These are phyloP conservation scores for Ceratocystiopsis brevicomis DNA, from an alignment of 2,329 filamentous ascomycete species.

Conservation along the genomic window DNA sequence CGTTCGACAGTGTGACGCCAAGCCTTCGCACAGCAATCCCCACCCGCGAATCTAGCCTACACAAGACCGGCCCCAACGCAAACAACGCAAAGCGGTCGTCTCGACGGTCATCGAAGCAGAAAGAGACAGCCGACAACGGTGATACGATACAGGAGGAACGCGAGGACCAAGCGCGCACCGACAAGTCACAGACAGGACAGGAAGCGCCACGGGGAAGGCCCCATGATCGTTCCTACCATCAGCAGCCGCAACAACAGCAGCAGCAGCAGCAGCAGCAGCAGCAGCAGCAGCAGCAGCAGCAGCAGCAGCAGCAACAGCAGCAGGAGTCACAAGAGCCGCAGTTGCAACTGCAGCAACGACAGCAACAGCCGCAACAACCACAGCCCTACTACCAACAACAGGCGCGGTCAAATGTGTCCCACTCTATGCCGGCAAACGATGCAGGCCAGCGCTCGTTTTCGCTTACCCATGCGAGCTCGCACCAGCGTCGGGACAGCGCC, in stretches of 20 bases:
- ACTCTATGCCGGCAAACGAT: background rate
- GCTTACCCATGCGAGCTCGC: background rate
- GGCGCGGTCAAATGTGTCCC: background rate
- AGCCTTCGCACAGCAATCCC: slow-evolving; percentile 38
- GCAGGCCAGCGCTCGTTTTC: slow-evolving; percentile 1
- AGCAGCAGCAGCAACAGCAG: background rate
- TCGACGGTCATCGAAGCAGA: slow-evolving; percentile 27
- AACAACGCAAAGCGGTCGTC: slow-evolving; percentile 27
- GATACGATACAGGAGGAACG: too few relatives aligned
- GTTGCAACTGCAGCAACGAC: background rate
- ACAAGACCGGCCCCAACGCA: slow-evolving; percentile 33
- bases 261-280: background rate
- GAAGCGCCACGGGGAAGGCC: too few relatives aligned
- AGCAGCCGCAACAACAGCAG: too few relatives aligned
- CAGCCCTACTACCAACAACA: too few relatives aligned
- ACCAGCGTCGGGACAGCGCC: too few relatives aligned
- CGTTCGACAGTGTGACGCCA: slow-evolving; percentile 8
- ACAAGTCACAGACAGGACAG: too few relatives aligned
- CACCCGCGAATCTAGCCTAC: slow-evolving; percentile 46
- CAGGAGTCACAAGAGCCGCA: background rate
- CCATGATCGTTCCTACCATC: too few relatives aligned
- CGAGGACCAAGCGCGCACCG: too few relatives aligned
- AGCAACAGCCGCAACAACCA: background rate
- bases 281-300: background rate
- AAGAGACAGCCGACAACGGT: slow-evolving; percentile 15